Evolutionary conservation across 371 early-diverging fungal species (phyloP), one percentile per base, ranked within the genome.

Genomic region (Ordospora colligata): DNA sequence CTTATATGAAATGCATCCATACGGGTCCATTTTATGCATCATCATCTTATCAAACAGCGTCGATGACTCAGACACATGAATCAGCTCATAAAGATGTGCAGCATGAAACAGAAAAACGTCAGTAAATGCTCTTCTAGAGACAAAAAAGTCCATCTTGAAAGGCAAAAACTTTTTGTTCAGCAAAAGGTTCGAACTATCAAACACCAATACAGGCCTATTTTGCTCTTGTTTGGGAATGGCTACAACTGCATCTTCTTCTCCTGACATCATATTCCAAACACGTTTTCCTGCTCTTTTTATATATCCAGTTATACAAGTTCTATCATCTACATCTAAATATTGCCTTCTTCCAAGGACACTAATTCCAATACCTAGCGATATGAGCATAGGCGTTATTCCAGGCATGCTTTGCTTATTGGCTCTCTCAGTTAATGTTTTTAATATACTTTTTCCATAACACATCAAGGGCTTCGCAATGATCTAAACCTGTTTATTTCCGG

Each of bases 61-160:
- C 17, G 32, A 9, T n/a, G 51, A 43, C 27, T 54, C 53, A 4
- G 74, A 65, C n/a, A 66, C 65, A 43, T 53, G 52, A 10, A 66
- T 23, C 11, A 73, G 21, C 45, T 73, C 74, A 52, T 73, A 73
- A 17, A 73, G 23, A 37, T 65, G 58, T 19, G 58, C 74, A 14
- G 45, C 4, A 51, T 73, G 52, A 44, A 73, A 73, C 42, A 73
- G 51, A 73, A 73, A 73, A 42, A 54, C 65, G 43, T 73, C 74
- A 17, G 67, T 25, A 54, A 51, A 73, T 45, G 46, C 21, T 14
- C 67, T 27, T 37, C 50, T 66, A 44, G 40, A 43, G 2, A 67
- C 52, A 5, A 52, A 21, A 27, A 37, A 65, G 43, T 67, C 47
- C 21, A 73, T 22, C 3, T 49, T 66, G 27, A 53, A 67, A 50